Percentiles rank a stretch among this genome's conserved stretches.
Conservation (phyloP, 805 yeast species). For the Pichia gijzeniarum region DNA sequence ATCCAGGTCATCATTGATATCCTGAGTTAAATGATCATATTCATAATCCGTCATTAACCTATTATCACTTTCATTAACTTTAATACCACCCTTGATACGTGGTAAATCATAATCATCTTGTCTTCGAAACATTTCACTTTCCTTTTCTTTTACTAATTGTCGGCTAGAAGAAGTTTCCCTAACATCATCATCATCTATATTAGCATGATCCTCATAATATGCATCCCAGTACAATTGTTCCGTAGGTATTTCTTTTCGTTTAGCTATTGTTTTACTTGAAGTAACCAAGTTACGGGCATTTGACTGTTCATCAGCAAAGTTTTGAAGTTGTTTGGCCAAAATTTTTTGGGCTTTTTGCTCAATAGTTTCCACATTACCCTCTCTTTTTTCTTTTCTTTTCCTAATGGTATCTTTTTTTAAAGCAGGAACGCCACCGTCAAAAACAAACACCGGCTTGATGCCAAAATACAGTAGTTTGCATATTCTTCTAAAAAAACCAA, state of each 20-base stretch:
- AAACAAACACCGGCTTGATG: conserved; percentile 81
- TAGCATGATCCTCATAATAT: conserved; percentile 32
- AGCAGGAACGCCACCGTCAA: conserved; percentile 92
- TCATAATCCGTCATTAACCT: conserved; percentile 74
- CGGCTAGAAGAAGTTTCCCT: no score
- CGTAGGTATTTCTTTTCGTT: conserved; percentile 11
- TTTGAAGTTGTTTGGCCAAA: conserved; percentile 72
- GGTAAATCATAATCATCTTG: conserved; percentile 89
- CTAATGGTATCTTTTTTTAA: conserved; percentile 74
- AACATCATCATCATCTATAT: no score
- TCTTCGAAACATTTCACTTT: conserved; percentile 35
- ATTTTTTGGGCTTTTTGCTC: conserved; percentile 72
- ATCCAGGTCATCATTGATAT: conserved; percentile 54
- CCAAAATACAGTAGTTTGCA: conserved; percentile 88
- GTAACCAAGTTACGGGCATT: background rate
- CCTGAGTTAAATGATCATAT: conserved; percentile 51
- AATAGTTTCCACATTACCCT: conserved; percentile 66
- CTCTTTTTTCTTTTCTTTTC: conserved; percentile 64
- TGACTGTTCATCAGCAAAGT: conserved; percentile 33
- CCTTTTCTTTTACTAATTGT: conserved; percentile 13
- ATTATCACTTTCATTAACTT: conserved; percentile 50
- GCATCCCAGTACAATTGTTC: conserved; percentile 29
- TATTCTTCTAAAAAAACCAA: conserved; percentile 92
- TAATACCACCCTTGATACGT: conserved; percentile 41
- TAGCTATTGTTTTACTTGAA: background rate